Evolutionary conservation across 441 rosid genomes (phyloP), one percentile per base, ranked within the genome.

Genomic region (Adansonia rubrostipa): DNA sequence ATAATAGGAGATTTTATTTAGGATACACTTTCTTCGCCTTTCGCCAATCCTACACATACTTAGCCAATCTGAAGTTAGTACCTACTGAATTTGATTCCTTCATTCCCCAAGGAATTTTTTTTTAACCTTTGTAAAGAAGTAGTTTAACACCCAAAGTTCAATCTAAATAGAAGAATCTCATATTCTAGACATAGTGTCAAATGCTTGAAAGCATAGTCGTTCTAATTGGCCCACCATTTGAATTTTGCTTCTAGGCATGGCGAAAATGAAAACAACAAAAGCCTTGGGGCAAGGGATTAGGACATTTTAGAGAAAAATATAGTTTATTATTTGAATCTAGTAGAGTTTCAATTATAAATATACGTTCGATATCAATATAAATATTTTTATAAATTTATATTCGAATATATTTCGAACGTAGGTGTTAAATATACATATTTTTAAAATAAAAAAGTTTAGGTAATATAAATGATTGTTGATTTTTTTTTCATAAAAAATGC

Each of bases 91-190:
- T 4, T 74, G 78, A 64, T 75, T 63, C 50, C 13, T 20, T 24
- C 4, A 50, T 45, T 75, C 20, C 24, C n/a, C 11, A 75, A 75
- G 58, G 50, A 51, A 28, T 15, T 19, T 28, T 28, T 28, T 63
- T 51, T 64, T 33, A 45, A 28, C 71, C 69, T 9, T 75, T 44
- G 56, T 44, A 20, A 60, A 74, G 67, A 72, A 72, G 63, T 71
- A 56, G 1, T 44, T 50, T n/a, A 28, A 28, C 42, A 72, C 8
- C 47, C 61, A 44, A 74, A 63, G 20, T 10, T 33, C 36, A n/a
- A 72, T 72, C 64, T 9, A 14, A 61, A 60, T 62, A 62, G 71
- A 63, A 75, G 62, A 75, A 75, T 75, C 78, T 6, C 7, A 64
- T 62, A 75, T 64, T 48, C 78, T 17, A 51, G 33, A 20, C 33